Percentiles rank a stretch among this genome's conserved stretches.
Evolutionary conservation across 2,329 filamentous ascomycete species (phyloP).

Genomic region (Davidsoniella eucalypti): DNA sequence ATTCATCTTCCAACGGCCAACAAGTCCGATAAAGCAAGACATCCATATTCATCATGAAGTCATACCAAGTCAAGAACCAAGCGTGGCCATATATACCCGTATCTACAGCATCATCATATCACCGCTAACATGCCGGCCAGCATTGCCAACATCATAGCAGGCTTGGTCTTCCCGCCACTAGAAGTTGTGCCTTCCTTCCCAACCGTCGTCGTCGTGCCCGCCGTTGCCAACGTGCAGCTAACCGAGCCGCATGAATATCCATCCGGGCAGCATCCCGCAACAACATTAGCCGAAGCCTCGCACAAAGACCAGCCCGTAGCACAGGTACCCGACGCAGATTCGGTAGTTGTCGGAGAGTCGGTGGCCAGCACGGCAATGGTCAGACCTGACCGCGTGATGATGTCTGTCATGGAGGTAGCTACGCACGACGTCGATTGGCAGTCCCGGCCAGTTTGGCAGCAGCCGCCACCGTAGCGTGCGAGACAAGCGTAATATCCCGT

Average conservation of each 20-base stretch:
- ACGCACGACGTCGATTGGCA: conserved; percentile 73
- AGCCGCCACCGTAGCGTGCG: conserved; percentile 66
- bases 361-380: conserved; percentile 52
- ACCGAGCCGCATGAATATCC: conserved; percentile 58
- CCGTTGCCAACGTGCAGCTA: conserved; percentile 47
- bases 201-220: conserved; percentile 37
- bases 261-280: conserved; percentile 69
- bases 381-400: conserved; percentile 43
- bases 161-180: background rate
- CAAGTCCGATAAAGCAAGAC: background rate
- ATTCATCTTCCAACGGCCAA: no score
- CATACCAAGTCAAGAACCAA: no score
- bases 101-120: background rate
- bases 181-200: conserved; percentile 33
- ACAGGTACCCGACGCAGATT: conserved; percentile 35
- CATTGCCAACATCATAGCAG: background rate
- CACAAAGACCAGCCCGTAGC: conserved; percentile 68
- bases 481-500: conserved; percentile 85
- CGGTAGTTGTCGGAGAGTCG: conserved; percentile 27
- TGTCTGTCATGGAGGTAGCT: conserved; percentile 38
- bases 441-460: conserved; percentile 74
- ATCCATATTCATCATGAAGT: no score
- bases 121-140: background rate
- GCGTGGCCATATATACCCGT: no score
- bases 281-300: conserved; percentile 35